Percentiles rank a stretch among this genome's conserved stretches.
Evolutionary conservation across 2,329 filamentous ascomycete genomes (phyloP).

Genomic region (Nectriaceae sp.): DNA sequence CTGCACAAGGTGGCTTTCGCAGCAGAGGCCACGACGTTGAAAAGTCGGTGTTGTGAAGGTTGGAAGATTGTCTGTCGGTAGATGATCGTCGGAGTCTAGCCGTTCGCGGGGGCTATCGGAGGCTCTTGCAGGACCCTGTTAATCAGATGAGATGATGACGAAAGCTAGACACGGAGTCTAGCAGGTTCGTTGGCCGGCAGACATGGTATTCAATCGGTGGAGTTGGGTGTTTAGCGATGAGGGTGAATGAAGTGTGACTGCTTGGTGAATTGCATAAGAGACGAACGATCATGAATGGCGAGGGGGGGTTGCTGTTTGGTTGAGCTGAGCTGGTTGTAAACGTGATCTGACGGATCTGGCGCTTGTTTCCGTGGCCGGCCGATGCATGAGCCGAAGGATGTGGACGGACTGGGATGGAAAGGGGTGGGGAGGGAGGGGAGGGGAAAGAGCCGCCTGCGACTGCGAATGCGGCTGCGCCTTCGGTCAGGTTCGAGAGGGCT

Average conservation of each 20-base stretch:
- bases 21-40: constrained; percentile 10
- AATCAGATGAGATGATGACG: constrained; percentile 20
- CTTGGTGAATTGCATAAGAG: too few species aligned
- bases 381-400: neutral
- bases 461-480: neutral
- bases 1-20: constrained; percentile 11
- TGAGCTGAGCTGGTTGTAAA: neutral
- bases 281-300: neutral
- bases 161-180: constrained; percentile 26
- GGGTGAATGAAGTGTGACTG: constrained; percentile 12
- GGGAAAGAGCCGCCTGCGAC: neutral
- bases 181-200: constrained; percentile 18
- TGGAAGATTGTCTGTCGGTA: constrained; percentile 8
- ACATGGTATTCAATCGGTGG: constrained; percentile 18
- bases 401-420: neutral
- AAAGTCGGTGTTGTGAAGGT: constrained; percentile 10
- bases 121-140: constrained; percentile 15
- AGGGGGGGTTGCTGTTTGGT: neutral
- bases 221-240: constrained; percentile 2
- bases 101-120: constrained; percentile 19
- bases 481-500: too few species aligned
- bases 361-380: neutral
- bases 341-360: neutral
- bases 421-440: neutral
- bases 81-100: constrained; percentile 23